Percentiles rank a stretch among this genome's conserved stretches.
These are phyloP conservation scores for Sarcodon sp. DNA, from an alignment of 768 basidiomycete genomes.

Conservation along the genomic window DNA sequence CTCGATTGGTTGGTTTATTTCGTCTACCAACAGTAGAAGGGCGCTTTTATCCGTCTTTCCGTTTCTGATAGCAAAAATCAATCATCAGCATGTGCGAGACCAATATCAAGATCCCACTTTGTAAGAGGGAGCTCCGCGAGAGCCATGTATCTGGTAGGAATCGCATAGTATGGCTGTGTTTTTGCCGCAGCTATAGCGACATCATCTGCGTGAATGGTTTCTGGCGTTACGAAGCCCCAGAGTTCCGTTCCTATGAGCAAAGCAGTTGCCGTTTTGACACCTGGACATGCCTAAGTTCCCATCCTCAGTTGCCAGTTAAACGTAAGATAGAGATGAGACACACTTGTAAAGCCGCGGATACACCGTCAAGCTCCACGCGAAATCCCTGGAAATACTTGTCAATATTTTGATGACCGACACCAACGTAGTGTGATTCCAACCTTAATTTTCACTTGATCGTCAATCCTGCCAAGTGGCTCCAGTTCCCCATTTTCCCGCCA, in stretches of 20 bases:
- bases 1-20: too few relatives aligned
- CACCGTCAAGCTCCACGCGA: constrained; percentile 52
- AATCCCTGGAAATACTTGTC: constrained; percentile 28
- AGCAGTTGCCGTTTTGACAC: constrained; percentile 33
- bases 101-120: constrained; percentile 14
- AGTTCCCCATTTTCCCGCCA: constrained; percentile 40
- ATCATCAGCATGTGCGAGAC: neutral
- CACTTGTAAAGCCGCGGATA: constrained; percentile 47
- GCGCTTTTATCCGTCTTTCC: constrained; percentile 36
- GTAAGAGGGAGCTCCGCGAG: constrained; percentile 40
- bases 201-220: constrained; percentile 19
- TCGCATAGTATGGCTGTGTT: constrained; percentile 47
- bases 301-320: constrained; percentile 6
- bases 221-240: constrained; percentile 42
- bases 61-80: constrained; percentile 7
- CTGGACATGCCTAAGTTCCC: constrained; percentile 22
- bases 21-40: constrained; percentile 20
- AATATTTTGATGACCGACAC: neutral
- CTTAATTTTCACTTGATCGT: constrained; percentile 56
- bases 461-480: constrained; percentile 45
- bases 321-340: constrained; percentile 3
- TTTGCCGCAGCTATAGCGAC: constrained; percentile 32
- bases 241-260: constrained; percentile 37
- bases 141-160: constrained; percentile 31
- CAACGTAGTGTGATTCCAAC: constrained; percentile 16